Conservation (phyloP, 176 grass and related monocot genomes). For the Aegilops umbellulata region DNA sequence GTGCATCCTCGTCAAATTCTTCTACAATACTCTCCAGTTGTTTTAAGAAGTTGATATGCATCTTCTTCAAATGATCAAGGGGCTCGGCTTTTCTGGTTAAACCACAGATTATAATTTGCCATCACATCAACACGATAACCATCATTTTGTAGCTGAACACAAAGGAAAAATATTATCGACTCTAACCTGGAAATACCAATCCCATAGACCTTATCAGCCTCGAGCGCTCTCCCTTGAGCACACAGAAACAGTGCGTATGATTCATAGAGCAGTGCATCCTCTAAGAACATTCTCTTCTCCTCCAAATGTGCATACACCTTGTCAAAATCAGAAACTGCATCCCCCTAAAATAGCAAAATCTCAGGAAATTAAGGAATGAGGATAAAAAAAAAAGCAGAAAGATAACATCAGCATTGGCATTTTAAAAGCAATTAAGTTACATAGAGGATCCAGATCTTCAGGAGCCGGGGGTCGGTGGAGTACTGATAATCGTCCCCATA, state of each 20-base stretch:
- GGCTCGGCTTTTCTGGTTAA: conserved; percentile 79
- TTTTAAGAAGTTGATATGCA: conserved; percentile 50
- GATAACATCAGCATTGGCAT: not conserved
- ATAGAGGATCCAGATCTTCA: conserved; percentile 89
- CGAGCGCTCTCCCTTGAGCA: conserved; percentile 42
- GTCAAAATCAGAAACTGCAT: conserved; percentile 51
- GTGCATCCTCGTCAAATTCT: conserved; percentile 41
- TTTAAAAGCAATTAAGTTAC: conserved; percentile 42
- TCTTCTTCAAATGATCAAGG: conserved; percentile 63
- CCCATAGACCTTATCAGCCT: conserved; percentile 60
- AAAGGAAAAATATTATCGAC: not conserved
- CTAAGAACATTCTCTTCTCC: conserved; percentile 57
- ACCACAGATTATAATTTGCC: not conserved
- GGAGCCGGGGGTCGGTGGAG: conserved; percentile 62
- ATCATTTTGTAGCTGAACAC: not conserved
- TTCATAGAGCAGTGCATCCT: conserved; percentile 82
- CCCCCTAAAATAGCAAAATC: conserved; percentile 50
- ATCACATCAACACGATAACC: conserved; percentile 20
- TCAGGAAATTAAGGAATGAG: not conserved
- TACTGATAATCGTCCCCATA: conserved; percentile 67
- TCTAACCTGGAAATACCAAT: conserved; percentile 71
- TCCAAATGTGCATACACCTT: conserved; percentile 60
- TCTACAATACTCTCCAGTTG: conserved; percentile 34
- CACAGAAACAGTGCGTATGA: conserved; percentile 65
- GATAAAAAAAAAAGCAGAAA: not conserved